Conservation (phyloP, 805 yeast species). For the Saccharomycopsis malanga region DNA sequence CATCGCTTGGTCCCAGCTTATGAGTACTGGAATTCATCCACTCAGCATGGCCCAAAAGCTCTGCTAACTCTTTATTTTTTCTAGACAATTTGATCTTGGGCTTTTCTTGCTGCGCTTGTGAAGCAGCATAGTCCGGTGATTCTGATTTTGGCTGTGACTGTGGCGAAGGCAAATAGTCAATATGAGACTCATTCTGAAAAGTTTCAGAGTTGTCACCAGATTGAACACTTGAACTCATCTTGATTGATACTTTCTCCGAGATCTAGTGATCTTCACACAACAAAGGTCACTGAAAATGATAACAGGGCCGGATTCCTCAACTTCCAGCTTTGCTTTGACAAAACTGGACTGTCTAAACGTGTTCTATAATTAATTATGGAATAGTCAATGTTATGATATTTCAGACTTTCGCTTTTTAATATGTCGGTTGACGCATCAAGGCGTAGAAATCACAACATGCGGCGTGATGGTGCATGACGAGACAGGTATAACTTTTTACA, state of each 20-base stretch:
- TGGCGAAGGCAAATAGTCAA: neutral
- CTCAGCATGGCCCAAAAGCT: neutral
- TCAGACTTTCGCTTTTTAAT: too few species aligned
- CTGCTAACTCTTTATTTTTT: neutral
- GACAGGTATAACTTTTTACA: too few species aligned
- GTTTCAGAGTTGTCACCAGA: neutral
- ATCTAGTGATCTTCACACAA: neutral
- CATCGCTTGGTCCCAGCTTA: neutral
- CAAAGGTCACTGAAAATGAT: neutral
- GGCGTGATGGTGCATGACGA: too few species aligned
- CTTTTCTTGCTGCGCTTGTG: neutral
- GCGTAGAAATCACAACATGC: too few species aligned
- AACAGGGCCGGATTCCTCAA: too few species aligned
- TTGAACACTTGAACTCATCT: neutral
- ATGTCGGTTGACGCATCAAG: too few species aligned
- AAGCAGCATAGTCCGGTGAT: neutral
- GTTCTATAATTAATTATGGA: too few species aligned
- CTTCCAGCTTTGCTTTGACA: too few species aligned
- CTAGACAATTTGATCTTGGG: too few species aligned
- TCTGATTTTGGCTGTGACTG: neutral
- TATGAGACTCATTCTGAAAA: neutral
- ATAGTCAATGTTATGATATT: too few species aligned
- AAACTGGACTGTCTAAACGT: too few species aligned
- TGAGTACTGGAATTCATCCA: neutral
- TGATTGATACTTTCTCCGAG: neutral